Base-by-base conservation (phyloP, 768 basidiomycete species). In the Suillus luteus region DNA sequence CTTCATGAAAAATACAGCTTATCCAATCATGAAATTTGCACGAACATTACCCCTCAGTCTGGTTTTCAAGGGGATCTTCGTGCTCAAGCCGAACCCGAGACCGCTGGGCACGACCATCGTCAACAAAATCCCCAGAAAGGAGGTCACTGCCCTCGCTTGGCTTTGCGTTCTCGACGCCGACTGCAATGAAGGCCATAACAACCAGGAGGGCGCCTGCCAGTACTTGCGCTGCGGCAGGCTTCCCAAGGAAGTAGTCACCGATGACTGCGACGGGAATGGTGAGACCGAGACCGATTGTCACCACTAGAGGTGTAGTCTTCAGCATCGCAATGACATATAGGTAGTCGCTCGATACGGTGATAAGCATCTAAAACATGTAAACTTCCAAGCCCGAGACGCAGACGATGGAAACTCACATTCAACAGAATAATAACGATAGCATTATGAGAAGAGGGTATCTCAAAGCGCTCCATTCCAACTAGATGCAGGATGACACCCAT, bases 231-330 rank as follows among this genome's bases (percentile, higher is more conserved):
- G 83, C 78, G 24, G 86, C 80, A 37, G 88, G 80, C 46, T 82
- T 85, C 24, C 85, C 81, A 3, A 93, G 79, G 62, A 89, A 72
- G 64, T 86, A 79, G 69, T 97, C 95, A 15, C 95, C 95, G 10
- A 91, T 59, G 57, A 98, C 87, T 7, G 97, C 94, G 59, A 96
- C 80, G 5, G 95, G 96, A 73, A 98, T 97, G 1, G 97, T 97
- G 15, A 99, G 83, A 62, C 91, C 93, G 10, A 99, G 82, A 33
- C 96, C 96, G 61, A 98, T 81, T 0, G 96, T 99, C 19, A 92
- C 96, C 22, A 97, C 93, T 14, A 96, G 79, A 1, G 96, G 96
- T 1, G 95, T 95, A 8, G 96, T 99, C 79, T 96, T 96, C 66
- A 99, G 86, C 95, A 98, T 96, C 2, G 95, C 91, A 22, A 93